Percentiles rank a stretch among this genome's conserved stretches.
These are phyloP conservation scores for Globisporangium echinulatum DNA, from an alignment of 352 stramenopile genomes.

Conservation along the genomic window DNA sequence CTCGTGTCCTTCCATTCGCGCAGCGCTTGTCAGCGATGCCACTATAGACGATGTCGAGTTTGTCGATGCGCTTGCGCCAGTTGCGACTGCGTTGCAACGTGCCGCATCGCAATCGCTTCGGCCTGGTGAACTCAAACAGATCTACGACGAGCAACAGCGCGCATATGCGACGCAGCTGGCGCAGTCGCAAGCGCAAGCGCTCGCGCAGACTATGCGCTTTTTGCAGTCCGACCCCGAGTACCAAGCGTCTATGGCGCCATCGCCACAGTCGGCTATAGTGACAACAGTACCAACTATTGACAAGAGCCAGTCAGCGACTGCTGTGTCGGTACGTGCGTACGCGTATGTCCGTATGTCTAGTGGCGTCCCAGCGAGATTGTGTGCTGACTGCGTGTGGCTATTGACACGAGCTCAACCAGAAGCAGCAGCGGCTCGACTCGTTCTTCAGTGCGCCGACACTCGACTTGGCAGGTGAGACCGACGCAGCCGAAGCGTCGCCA, in stretches of 20 bases:
- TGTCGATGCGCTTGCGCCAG: conserved; percentile 2
- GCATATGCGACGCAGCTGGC: conserved; percentile 24
- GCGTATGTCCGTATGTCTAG: too few species aligned
- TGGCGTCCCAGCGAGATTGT: too few species aligned
- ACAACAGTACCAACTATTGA: background rate
- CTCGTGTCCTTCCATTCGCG: conserved; percentile 39
- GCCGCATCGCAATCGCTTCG: background rate
- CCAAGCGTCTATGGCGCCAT: conserved; percentile 10
- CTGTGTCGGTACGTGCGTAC: too few species aligned
- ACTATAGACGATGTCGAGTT: conserved; percentile 33
- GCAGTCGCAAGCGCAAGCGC: conserved; percentile 25
- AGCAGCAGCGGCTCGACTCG: conserved; percentile 35
- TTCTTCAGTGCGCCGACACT: conserved; percentile 23
- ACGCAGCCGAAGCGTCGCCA: background rate
- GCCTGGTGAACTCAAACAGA: conserved; percentile 27
- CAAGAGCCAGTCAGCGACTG: background rate
- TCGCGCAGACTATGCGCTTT: conserved; percentile 52
- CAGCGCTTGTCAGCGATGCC: conserved; percentile 7
- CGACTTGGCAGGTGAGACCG: conserved; percentile 1
- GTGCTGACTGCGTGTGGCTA: too few species aligned
- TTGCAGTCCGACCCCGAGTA: conserved; percentile 45
- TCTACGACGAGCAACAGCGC: conserved; percentile 35
- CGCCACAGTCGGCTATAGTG: background rate
- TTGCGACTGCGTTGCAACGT: too few species aligned
- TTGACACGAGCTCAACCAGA: conserved; percentile 4